phyloP scores from a whole-genome alignment of 2,329 filamentous ascomycete genomes.

The Pseudogymnoascus sp. region DNA sequence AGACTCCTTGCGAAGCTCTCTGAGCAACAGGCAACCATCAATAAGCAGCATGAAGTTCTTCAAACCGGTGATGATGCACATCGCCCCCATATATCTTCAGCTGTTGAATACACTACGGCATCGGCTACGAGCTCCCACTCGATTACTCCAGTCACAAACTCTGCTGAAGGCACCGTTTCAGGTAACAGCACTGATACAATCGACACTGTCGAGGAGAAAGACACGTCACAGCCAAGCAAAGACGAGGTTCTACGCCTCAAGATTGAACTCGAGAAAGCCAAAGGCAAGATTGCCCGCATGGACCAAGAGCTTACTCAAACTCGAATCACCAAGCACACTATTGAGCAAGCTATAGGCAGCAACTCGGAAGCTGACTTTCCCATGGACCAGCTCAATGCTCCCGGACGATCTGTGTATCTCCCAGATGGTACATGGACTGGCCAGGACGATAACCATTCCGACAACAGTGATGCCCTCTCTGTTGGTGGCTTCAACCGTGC shows the following conservation, averaged over 20 bases:
- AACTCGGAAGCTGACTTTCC: constrained; percentile 37
- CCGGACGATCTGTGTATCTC: constrained; percentile 32
- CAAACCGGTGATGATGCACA: constrained; percentile 30
- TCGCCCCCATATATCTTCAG: constrained; percentile 20
- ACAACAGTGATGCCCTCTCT: constrained; percentile 48
- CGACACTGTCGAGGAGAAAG: constrained; percentile 40
- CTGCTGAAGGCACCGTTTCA: constrained; percentile 36
- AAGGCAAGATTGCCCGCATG: constrained; percentile 62
- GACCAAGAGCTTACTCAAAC: constrained; percentile 63
- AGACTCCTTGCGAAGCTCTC: constrained; percentile 65
- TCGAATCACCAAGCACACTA: constrained; percentile 51
- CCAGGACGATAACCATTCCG: constrained; percentile 48
- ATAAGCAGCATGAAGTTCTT: constrained; percentile 50
- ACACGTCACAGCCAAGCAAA: constrained; percentile 24
- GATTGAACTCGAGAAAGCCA: constrained; percentile 62
- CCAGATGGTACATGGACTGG: constrained; percentile 44
- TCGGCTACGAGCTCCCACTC: constrained; percentile 53
- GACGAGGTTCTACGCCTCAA: constrained; percentile 63
- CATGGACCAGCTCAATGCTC: constrained; percentile 21
- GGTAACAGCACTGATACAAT: constrained; percentile 45
- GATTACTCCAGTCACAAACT: constrained; percentile 54
- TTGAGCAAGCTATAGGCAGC: constrained; percentile 47
- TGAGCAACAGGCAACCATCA: constrained; percentile 59
- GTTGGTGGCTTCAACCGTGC: constrained; percentile 45
- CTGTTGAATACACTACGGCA: constrained; percentile 38